phyloP scores from a whole-genome alignment of 495 filamentous ascomycete genomes.

The Xylaria intraflava region DNA sequence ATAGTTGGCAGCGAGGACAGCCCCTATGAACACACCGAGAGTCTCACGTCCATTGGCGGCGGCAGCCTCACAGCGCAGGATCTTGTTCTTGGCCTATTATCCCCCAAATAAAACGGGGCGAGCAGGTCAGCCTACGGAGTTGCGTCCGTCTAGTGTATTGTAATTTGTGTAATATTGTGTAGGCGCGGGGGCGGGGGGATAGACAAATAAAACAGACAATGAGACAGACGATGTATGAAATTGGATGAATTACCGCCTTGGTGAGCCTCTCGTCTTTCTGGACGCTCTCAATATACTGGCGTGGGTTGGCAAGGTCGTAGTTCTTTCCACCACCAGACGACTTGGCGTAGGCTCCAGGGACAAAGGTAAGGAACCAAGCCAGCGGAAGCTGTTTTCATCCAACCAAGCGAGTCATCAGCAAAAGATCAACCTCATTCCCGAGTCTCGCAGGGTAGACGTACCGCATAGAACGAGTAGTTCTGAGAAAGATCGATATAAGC shows the following conservation, averaged over 20 bases:
- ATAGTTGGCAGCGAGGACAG: conserved; percentile 40
- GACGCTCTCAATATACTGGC: conserved; percentile 16
- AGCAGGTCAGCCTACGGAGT: background rate
- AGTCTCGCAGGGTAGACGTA: conserved; percentile 10
- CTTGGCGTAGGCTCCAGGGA: conserved; percentile 31
- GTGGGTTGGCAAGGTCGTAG: conserved; percentile 33
- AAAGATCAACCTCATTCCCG: background rate
- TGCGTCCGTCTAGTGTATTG: background rate
- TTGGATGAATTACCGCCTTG: conserved; percentile 22
- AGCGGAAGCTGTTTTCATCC: conserved; percentile 32
- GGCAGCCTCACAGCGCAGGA: conserved; percentile 39
- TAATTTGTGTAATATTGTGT: too few species aligned
- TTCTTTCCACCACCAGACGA: conserved; percentile 26
- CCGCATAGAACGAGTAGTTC: conserved; percentile 40
- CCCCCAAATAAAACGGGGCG: background rate
- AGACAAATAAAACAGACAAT: background rate
- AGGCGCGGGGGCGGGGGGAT: background rate
- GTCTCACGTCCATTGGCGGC: conserved; percentile 41
- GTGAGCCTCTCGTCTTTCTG: conserved; percentile 32
- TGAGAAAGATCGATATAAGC: conserved; percentile 27
- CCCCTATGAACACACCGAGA: conserved; percentile 36
- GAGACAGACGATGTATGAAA: background rate
- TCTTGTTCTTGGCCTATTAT: conserved; percentile 17
- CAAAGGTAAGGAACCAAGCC: conserved; percentile 32
- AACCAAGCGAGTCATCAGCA: background rate